These are phyloP conservation scores for Fusarium citri DNA, from an alignment of 2,329 filamentous ascomycete species.

Conservation along the genomic window DNA sequence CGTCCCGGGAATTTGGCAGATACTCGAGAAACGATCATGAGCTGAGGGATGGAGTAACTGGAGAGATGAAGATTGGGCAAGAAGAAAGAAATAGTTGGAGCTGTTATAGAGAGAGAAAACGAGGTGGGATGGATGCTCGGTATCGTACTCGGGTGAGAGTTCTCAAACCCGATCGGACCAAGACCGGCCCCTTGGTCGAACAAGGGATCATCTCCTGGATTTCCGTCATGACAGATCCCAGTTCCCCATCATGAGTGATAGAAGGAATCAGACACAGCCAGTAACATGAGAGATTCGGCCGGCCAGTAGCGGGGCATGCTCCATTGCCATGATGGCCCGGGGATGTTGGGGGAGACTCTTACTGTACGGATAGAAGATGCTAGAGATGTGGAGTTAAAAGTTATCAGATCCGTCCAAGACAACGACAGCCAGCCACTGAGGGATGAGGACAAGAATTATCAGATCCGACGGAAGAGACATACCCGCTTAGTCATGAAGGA, in stretches of 20 bases:
- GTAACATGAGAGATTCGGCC: constrained; percentile 7
- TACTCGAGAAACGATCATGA: constrained; percentile 38
- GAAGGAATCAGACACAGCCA: constrained; percentile 15
- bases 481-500: constrained; percentile 15
- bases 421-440: constrained; percentile 25
- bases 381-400: constrained; percentile 44
- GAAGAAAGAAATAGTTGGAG: constrained; percentile 5
- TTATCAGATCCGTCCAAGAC: constrained; percentile 48
- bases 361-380: constrained; percentile 1
- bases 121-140: constrained; percentile 9
- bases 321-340: constrained; percentile 33
- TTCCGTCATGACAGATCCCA: constrained; percentile 3
- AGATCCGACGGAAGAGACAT: constrained; percentile 6
- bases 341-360: constrained; percentile 25
- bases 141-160: constrained; percentile 17
- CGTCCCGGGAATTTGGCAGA: constrained; percentile 31
- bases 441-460: constrained; percentile 6
- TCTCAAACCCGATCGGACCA: constrained; percentile 38
- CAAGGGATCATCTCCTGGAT: constrained; percentile 18
- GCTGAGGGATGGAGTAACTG: constrained; percentile 15
- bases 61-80: background rate
- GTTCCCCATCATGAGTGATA: constrained; percentile 17
- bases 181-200: constrained; percentile 6
- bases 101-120: background rate
- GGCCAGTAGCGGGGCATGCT: constrained; percentile 32